Evolutionary conservation across 176 grass and related monocot species (phyloP).

Genomic region (Stipa capillata): DNA sequence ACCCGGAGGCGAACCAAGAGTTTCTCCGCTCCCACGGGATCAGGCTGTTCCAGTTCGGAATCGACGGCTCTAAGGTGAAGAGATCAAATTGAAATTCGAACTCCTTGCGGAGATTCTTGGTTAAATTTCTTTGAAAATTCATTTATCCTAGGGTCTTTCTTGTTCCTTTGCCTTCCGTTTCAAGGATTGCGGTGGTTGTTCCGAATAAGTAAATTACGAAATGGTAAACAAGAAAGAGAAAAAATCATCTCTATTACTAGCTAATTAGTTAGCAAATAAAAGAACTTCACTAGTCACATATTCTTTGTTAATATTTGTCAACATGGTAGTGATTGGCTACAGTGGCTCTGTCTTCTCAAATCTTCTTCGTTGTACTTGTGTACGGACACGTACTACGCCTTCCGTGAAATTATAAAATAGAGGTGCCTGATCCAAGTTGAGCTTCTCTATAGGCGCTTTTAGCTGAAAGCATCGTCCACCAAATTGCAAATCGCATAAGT

Average conservation of each 20-base stretch:
- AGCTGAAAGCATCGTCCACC: not conserved
- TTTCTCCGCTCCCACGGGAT: slow-evolving; percentile 62
- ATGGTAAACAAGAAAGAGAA: not conserved
- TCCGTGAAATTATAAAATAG: not conserved
- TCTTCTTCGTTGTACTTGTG: not conserved
- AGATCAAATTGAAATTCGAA: no score
- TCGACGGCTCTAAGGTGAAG: slow-evolving; percentile 74
- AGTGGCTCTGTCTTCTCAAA: slow-evolving; percentile 1
- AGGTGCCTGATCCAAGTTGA: slow-evolving; percentile 18
- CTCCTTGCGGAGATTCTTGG: not conserved
- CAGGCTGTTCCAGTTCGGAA: slow-evolving; percentile 71
- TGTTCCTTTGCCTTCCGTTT: not conserved
- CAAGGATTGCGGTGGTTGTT: not conserved
- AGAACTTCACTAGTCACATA: not conserved
- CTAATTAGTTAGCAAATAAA: not conserved
- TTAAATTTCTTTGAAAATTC: not conserved
- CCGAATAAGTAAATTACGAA: not conserved
- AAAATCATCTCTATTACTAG: not conserved
- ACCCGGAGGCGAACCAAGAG: slow-evolving; percentile 55
- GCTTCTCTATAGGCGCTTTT: slow-evolving; percentile 5
- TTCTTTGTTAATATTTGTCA: slow-evolving; percentile 3
- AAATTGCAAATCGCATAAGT: not conserved
- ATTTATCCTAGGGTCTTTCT: not conserved
- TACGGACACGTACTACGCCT: not conserved
- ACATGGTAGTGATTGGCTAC: not conserved